A percentile compares a stretch with the other conserved stretches of the same genome.
Evolutionary conservation across 495 filamentous ascomycete species (phyloP).

Genomic region (Rhizodiscina lignyota): DNA sequence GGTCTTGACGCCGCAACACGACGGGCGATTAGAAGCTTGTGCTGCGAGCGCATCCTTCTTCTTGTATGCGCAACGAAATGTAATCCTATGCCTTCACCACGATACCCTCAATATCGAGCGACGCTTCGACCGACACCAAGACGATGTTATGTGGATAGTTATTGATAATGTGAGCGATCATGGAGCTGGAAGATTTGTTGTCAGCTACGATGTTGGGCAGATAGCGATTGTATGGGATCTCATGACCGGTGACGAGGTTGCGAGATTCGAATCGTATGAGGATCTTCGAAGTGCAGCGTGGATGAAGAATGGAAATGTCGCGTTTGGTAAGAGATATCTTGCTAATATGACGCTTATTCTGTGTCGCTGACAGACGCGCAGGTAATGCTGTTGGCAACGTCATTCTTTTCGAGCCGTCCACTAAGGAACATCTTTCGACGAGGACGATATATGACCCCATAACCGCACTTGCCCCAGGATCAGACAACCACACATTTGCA

Average conservation of each 20-base stretch:
- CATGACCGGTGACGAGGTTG: slow-evolving; percentile 77
- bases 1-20: slow-evolving; percentile 33
- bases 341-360: too few species aligned
- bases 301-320: slow-evolving; percentile 97
- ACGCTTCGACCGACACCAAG: slow-evolving; percentile 67
- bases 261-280: slow-evolving; percentile 81
- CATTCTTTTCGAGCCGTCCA: slow-evolving; percentile 84
- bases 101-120: slow-evolving; percentile 84
- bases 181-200: slow-evolving; percentile 68
- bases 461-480: slow-evolving; percentile 72
- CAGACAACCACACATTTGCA: slow-evolving; percentile 93
- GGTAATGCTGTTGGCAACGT: slow-evolving; percentile 84
- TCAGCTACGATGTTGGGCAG: slow-evolving; percentile 83
- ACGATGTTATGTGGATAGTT: slow-evolving; percentile 66
- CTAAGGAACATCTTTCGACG: slow-evolving; percentile 83
- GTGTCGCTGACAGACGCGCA: slow-evolving; percentile 18
- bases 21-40: slow-evolving; percentile 59
- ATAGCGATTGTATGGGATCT: slow-evolving; percentile 96
- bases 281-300: slow-evolving; percentile 69
- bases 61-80: slow-evolving; percentile 65
- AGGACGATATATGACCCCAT: slow-evolving; percentile 89
- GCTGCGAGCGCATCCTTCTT: slow-evolving; percentile 78
- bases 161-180: slow-evolving; percentile 87
- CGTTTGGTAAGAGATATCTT: slow-evolving; percentile 67
- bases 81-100: slow-evolving; percentile 70